phyloP scores from a whole-genome alignment of 2,329 filamentous ascomycete genomes.

The Hortaea sp. region DNA sequence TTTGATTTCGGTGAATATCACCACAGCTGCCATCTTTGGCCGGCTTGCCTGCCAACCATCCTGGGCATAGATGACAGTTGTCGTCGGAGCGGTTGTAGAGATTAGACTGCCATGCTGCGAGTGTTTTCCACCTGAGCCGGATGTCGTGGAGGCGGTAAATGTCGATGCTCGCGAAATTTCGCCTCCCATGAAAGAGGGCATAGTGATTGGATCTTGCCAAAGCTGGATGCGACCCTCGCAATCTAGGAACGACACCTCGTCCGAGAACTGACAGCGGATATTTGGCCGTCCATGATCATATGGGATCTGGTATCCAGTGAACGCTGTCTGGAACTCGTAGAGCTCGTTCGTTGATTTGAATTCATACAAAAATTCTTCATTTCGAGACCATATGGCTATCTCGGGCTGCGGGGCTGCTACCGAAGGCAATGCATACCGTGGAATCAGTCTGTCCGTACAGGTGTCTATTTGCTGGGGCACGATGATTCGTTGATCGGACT shows the following conservation, averaged over 20 bases:
- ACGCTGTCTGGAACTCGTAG: constrained; percentile 10
- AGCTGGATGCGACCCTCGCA: constrained; percentile 10
- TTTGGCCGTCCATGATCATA: constrained; percentile 8
- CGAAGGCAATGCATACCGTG: constrained; percentile 11
- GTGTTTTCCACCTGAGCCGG: constrained; percentile 1
- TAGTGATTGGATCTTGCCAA: constrained; percentile 11
- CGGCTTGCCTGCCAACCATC: constrained; percentile 8
- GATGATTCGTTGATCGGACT: constrained; percentile 6
- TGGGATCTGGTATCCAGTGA: constrained; percentile 16
- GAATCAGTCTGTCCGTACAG: constrained; percentile 11
- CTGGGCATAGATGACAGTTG: constrained; percentile 3
- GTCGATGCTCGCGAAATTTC: too few relatives aligned
- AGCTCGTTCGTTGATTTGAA: constrained; percentile 10
- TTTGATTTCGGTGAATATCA: constrained; percentile 7
- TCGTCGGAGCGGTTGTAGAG: constrained; percentile 6
- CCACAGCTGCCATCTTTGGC: constrained; percentile 5
- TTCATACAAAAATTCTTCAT: constrained; percentile 10
- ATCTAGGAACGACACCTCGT: constrained; percentile 4
- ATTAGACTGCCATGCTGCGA: constrained; percentile 6
- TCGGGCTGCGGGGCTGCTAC: constrained; percentile 7
- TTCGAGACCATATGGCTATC: constrained; percentile 12
- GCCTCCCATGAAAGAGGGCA: not conserved
- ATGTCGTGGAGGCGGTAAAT: not conserved
- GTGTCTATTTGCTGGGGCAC: constrained; percentile 7
- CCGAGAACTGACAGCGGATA: constrained; percentile 10